Percentiles rank a stretch among this genome's conserved stretches.
Evolutionary conservation across 257 asterid species (phyloP).

Genomic region (Solanum neorickii): DNA sequence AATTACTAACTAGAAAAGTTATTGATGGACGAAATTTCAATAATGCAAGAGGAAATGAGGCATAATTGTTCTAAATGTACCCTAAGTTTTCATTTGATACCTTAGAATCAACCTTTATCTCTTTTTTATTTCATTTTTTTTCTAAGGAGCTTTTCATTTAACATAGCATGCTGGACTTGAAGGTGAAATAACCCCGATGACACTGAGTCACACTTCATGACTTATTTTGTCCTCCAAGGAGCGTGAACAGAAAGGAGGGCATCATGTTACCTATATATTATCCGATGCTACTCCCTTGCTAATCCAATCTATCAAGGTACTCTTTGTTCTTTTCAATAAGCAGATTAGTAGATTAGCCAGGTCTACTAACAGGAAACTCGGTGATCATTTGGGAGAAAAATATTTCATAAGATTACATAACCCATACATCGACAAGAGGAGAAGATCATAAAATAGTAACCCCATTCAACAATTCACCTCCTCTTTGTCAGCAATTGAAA

Average conservation of each 20-base stretch:
- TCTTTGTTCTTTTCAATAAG: not conserved
- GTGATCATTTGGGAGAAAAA: not conserved
- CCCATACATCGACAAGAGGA: not conserved
- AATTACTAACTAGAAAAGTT: too few species aligned
- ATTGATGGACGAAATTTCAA: too few species aligned
- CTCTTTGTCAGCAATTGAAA: not conserved
- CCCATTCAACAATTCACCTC: not conserved
- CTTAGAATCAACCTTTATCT: too few species aligned
- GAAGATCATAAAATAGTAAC: not conserved
- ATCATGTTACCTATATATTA: constrained; percentile 76
- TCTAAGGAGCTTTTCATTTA: too few species aligned
- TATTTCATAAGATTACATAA: not conserved
- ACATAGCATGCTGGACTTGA: too few species aligned
- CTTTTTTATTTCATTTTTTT: too few species aligned
- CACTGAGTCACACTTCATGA: constrained; percentile 88
- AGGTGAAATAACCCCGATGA: not conserved
- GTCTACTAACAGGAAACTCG: not conserved
- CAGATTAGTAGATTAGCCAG: not conserved
- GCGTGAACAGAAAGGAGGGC: constrained; percentile 84
- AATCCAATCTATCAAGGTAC: constrained; percentile 84
- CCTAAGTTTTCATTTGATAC: too few species aligned
- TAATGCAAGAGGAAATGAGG: too few species aligned
- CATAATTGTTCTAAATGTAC: too few species aligned
- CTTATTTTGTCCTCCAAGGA: constrained; percentile 59
- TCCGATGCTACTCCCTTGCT: constrained; percentile 17